These are phyloP conservation scores for Calonectria multiphialidica DNA, from an alignment of 2,329 filamentous ascomycete species.

Conservation along the genomic window DNA sequence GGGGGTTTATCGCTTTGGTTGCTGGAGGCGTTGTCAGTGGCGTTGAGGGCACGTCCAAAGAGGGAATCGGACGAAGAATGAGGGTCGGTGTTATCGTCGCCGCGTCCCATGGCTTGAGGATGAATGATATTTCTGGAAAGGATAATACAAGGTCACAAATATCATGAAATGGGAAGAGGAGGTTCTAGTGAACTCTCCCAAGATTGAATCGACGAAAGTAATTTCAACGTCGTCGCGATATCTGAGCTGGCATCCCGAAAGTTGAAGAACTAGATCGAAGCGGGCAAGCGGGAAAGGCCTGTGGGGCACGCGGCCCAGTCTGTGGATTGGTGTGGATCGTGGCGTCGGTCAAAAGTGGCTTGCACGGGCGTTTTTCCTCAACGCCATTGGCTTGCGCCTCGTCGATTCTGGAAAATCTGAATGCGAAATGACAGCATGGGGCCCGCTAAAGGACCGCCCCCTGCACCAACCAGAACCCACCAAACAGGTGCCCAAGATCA, in stretches of 20 bases:
- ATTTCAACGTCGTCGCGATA: background rate
- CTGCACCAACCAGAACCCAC: constrained; percentile 33
- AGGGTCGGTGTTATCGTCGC: constrained; percentile 9
- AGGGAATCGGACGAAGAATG: constrained; percentile 14
- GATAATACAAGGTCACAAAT: too few relatives aligned
- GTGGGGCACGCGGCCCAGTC: background rate
- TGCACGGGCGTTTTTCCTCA: background rate
- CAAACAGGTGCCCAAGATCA: constrained; percentile 1
- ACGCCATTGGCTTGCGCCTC: constrained; percentile 27
- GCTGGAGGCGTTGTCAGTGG: constrained; percentile 50
- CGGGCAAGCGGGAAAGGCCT: constrained; percentile 10
- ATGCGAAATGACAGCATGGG: constrained; percentile 46
- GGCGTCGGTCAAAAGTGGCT: constrained; percentile 10
- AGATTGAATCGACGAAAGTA: background rate
- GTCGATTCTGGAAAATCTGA: constrained; percentile 14
- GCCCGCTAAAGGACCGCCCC: constrained; percentile 30
- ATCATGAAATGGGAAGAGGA: too few relatives aligned
- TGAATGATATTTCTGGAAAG: too few relatives aligned
- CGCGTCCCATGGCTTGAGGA: constrained; percentile 30
- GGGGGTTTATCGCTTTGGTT: constrained; percentile 53
- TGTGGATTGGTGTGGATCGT: constrained; percentile 2
- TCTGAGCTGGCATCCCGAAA: constrained; percentile 20
- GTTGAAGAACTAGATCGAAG: constrained; percentile 25
- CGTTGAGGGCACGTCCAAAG: constrained; percentile 35
- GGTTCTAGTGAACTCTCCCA: background rate